A percentile compares a stretch with the other conserved stretches of the same genome.
Evolutionary conservation across 371 early-diverging fungal genomes (phyloP).

Genomic region (Conidiobolus incongruus): DNA sequence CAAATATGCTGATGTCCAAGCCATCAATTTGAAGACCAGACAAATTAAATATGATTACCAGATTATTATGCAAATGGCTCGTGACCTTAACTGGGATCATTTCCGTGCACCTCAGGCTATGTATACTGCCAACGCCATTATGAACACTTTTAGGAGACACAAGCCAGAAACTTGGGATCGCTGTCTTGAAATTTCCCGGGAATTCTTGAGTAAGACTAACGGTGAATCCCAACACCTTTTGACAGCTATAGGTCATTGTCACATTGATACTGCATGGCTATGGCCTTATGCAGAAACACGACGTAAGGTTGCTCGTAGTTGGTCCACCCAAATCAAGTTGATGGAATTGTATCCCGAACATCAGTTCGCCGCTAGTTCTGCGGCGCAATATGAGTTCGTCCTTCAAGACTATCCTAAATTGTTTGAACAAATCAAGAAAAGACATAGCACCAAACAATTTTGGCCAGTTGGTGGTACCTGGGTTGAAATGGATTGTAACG

Average conservation of each 20-base stretch:
- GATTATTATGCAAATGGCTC: conserved; percentile 49
- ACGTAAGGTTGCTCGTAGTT: conserved; percentile 81
- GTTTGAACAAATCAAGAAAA: conserved; percentile 48
- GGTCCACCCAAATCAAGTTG: conserved; percentile 67
- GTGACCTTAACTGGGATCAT: conserved; percentile 39
- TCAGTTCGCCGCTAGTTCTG: conserved; percentile 80
- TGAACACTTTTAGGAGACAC: conserved; percentile 39
- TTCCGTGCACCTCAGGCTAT: conserved; percentile 57
- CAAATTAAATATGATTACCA: conserved; percentile 53
- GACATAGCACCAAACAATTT: conserved; percentile 54
- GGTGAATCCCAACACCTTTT: conserved; percentile 32
- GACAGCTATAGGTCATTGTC: conserved; percentile 72
- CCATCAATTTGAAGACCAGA: conserved; percentile 36
- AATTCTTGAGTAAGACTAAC: conserved; percentile 34
- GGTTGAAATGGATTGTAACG: conserved; percentile 96
- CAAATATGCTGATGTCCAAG: conserved; percentile 35
- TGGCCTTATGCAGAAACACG: conserved; percentile 95
- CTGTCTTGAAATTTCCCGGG: conserved; percentile 25
- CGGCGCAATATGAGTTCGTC: conserved; percentile 90
- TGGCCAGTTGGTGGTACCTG: conserved; percentile 90
- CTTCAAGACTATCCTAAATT: conserved; percentile 56
- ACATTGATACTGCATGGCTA: conserved; percentile 31
- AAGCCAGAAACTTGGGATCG: conserved; percentile 16
- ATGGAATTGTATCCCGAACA: conserved; percentile 74
- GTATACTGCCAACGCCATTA: conserved; percentile 47